Evolutionary conservation across 164 flowering plant genomes (phyloP), one percentile per base, ranked within the genome.

Genomic region (Chimonanthus salicifolius): DNA sequence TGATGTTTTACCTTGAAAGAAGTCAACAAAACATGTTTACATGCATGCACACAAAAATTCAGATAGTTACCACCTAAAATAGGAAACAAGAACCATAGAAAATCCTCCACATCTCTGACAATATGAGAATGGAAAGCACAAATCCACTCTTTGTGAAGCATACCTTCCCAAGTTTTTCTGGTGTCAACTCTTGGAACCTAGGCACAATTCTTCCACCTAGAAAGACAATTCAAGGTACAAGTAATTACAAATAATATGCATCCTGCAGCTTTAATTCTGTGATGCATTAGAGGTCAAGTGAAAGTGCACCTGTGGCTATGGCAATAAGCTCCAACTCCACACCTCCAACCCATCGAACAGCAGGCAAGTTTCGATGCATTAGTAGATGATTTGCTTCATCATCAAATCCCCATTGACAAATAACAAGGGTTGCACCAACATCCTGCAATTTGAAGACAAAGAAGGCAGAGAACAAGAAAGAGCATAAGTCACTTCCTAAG

Each of bases 351-450:
- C 99, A 95, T 72, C 99, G 80, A 62, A 95, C 98, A 65, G 99
- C 99, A 78, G 99, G 99, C 82, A 95, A 84, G 75, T 92, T 86
- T 75, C 97, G 83, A 74, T 95, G 88, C 98, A 94, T 92, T 71
- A 95, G 73, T 43, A 95, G 80, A 80, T 95, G 99, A 78, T 95
- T 95, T 71, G 99, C 99, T 82, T 95, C 99, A 85, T 95, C 99
- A 83, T 95, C 99, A 80, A 95, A 95, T 4, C 99, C 99, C 99
- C 98, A 95, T 67, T 93, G 99, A 74, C 99, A 95, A 80, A 95
- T 95, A 54, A 95, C 99, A 78, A 95, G 79, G 49, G 98, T 93
- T 48, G 99, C 95, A 76, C 98, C 99, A 74, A 89, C 98, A 88
- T 95, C 99, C 99, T 95, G 87, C 73, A 77, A 67, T 8, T 58